Base-by-base conservation (phyloP, 129 eudicot species). In the Centaurea solstitialis region DNA sequence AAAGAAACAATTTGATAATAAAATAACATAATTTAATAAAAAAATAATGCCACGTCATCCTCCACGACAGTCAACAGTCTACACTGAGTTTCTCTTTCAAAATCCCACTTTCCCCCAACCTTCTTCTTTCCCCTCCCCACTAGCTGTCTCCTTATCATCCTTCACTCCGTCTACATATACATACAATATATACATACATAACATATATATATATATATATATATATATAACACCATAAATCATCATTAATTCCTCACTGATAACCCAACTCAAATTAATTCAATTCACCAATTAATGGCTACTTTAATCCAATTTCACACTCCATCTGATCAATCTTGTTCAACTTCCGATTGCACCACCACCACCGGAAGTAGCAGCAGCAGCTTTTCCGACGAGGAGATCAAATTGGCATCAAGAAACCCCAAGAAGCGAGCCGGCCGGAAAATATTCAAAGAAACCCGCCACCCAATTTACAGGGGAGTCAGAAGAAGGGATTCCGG, bases 381-480 rank as follows among this genome's bases (percentile, higher is more conserved):
- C n/a, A 35, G 43, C 30, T 76, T 83, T 53, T 85, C 87, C 20
- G 87, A 88, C 57, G 82, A 84, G 24, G 87, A 88, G 24, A 72
- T 87, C 23, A 70, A 70, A 53, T 38, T 92, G 47, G 97, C 98
- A 7, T 91, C 94, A 0, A 70, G 80, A 61, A 62, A 87, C 74
- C 98, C 98, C 0, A 93, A 93, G 76, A 93, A 91, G 28, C 85
- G 94, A 24, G 98, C 91, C 0, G 98, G 98, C 2, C 62, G 97
- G 82, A 93, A 89, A 83, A 93, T 89, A 87, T 93, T 93, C 75
- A 84, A 82, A 24, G 93, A 91, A 79, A 93, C 97, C 26, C 81
- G 98, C 24, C 98, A 93, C 81, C 98, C 98, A 7, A 86, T 93
- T 12, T 93, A 86, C 82, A 81, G 98, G 11, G 98, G 98, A 3